phyloP scores from a whole-genome alignment of 805 yeast species.

The Kodamaea laetipori region DNA sequence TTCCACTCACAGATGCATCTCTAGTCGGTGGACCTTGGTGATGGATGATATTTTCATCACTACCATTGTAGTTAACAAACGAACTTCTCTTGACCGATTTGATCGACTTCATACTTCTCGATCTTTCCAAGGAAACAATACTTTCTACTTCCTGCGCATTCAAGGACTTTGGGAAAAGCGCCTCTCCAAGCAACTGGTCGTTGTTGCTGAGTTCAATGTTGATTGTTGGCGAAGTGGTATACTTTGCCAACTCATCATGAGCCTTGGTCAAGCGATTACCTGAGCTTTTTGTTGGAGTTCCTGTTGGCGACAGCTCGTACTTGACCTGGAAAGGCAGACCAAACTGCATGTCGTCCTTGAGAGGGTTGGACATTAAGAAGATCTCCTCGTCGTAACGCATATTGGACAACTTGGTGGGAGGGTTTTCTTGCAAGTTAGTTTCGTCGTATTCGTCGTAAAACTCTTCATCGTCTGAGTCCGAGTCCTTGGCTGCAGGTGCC shows the following conservation, averaged over 20 bases:
- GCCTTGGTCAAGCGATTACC: neutral
- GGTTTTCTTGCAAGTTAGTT: slow-evolving; percentile 24
- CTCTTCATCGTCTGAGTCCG: slow-evolving; percentile 9
- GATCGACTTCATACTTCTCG: slow-evolving; percentile 59
- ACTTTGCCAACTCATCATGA: slow-evolving; percentile 7
- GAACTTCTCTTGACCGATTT: slow-evolving; percentile 39
- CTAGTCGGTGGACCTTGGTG: slow-evolving; percentile 21
- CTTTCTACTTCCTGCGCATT: slow-evolving; percentile 71
- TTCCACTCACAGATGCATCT: slow-evolving; percentile 17
- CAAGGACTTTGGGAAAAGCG: slow-evolving; percentile 70
- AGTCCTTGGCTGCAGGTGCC: slow-evolving; percentile 2
- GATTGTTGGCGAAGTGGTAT: neutral
- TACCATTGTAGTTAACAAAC: slow-evolving; percentile 42
- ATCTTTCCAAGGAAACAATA: slow-evolving; percentile 70
- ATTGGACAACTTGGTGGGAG: slow-evolving; percentile 26
- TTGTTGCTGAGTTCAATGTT: slow-evolving; percentile 11
- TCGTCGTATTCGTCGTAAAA: slow-evolving; percentile 17
- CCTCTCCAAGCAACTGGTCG: slow-evolving; percentile 45
- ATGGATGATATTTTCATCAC: slow-evolving; percentile 42
- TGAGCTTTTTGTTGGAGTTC: slow-evolving; percentile 5
- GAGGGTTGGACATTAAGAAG: slow-evolving; percentile 23
- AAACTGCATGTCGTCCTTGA: slow-evolving; percentile 19
- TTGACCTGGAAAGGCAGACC: slow-evolving; percentile 39
- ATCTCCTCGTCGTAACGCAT: slow-evolving; percentile 32
- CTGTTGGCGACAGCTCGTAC: slow-evolving; percentile 15